These are phyloP conservation scores for Dionaea muscipula DNA, from an alignment of 179 eudicot genomes.

Conservation along the genomic window DNA sequence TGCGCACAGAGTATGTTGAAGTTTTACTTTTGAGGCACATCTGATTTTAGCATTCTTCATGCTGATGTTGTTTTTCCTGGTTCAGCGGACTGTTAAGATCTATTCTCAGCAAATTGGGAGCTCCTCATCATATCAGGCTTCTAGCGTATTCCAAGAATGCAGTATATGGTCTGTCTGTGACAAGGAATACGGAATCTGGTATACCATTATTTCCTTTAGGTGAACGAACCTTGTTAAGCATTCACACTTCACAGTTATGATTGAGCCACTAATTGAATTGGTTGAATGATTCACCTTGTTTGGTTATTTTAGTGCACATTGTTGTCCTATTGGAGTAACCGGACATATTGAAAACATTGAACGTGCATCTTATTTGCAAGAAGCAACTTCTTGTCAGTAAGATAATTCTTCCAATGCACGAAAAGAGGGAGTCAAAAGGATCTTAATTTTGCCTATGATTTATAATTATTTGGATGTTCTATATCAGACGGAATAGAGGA, in stretches of 20 bases:
- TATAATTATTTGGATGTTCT: no score
- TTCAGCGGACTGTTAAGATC: conserved; percentile 71
- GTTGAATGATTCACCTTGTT: no score
- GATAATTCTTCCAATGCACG: no score
- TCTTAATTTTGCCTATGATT: no score
- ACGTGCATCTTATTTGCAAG: no score
- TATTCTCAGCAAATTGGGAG: conserved; percentile 52
- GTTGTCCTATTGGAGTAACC: no score
- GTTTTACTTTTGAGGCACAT: background rate
- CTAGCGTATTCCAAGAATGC: conserved; percentile 66
- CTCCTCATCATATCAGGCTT: conserved; percentile 47
- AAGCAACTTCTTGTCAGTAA: no score
- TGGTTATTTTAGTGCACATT: no score
- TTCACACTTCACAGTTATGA: background rate
- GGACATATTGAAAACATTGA: no score
- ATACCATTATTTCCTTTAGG: background rate
- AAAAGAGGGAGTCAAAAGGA: no score
- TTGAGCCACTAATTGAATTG: no score
- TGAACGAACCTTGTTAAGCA: background rate
- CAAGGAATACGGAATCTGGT: conserved; percentile 39
- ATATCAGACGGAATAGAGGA: no score
- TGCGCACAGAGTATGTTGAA: conserved; percentile 65
- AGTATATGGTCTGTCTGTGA: conserved; percentile 44
- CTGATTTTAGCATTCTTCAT: background rate
- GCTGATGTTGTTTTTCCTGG: background rate